These are phyloP conservation scores for Chalara sp. DNA, from an alignment of 2,329 filamentous ascomycete species.

Conservation along the genomic window DNA sequence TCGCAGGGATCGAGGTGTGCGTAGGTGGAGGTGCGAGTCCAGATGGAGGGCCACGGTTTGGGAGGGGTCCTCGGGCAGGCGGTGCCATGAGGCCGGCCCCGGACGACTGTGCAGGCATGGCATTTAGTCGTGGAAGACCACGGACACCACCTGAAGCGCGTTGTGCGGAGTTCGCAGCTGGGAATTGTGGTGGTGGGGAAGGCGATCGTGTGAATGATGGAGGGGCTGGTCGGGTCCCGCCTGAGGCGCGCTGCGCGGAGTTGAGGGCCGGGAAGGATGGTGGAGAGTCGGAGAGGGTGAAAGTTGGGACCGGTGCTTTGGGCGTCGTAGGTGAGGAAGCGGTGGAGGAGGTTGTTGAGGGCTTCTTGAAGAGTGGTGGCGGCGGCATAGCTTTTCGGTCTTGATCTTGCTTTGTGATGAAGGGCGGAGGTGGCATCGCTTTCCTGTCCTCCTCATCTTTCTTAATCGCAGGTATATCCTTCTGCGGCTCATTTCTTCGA, in stretches of 20 bases:
- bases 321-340: constrained; percentile 40
- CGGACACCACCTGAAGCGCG: constrained; percentile 31
- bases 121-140: constrained; percentile 11
- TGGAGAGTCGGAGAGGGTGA: constrained; percentile 19
- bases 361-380: constrained; percentile 19
- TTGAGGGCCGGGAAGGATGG: constrained; percentile 41
- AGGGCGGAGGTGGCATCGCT: background rate
- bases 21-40: constrained; percentile 42
- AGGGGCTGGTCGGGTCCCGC: constrained; percentile 13
- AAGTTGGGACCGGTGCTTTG: constrained; percentile 32
- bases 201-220: constrained; percentile 47
- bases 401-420: constrained; percentile 14
- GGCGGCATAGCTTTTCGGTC: constrained; percentile 35
- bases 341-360: constrained; percentile 15
- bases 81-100: constrained; percentile 14
- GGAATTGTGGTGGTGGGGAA: constrained; percentile 15
- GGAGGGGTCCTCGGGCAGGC: constrained; percentile 29
- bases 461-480: background rate
- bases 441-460: background rate
- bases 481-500: background rate
- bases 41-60: constrained; percentile 33
- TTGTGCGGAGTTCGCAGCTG: constrained; percentile 45
- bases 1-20: constrained; percentile 34
- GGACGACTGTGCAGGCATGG: constrained; percentile 12
- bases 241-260: constrained; percentile 43